Evolutionary conservation across 192 early-diverging fungal genomes (phyloP), one percentile per base, ranked within the genome.

Genomic region (Anaeromyces robustus): DNA sequence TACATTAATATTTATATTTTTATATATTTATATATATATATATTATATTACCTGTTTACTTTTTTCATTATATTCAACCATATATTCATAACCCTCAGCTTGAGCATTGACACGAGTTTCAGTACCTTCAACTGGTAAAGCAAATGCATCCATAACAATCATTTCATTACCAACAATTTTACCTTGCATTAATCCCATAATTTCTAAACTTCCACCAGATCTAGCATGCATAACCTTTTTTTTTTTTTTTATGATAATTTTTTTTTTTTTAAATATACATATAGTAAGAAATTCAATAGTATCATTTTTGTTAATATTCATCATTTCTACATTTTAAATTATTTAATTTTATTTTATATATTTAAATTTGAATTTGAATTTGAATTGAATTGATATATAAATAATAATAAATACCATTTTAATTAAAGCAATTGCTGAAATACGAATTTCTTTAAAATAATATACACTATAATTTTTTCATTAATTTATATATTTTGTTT

Each of bases 101-200:
- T 93, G 92, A 5, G 97, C 96, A 84, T 94, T 99, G 29, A 98
- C 97, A 43, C 97, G 87, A 12, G 97, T 99, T 84, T 99, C 97
- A 7, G 96, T 99, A 29, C 97, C 96, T 85, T 99, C 97, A 12
- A 99, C 97, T 13, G 97, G 97, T 59, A 99, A 87, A 43, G 95
- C 96, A 88, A 97, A 98, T 7, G 96, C 93, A 81, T 99, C 97
- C 92, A 99, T 94, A 29, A 99, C 91, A 81, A 96, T 85, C 92
- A 99, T 95, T 13, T 93, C 94, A 80, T 92, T 90, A 79, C 92
- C 95, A 17, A 87, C 81, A 30, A 99, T 87, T 82, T 97, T 98
- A 29, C 97, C 97, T 82, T 97, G 96, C 95, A 99, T 96, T 41
- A 96, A 84, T 4, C 97, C 97, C 97, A 99, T 99, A 52, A 99